These are phyloP conservation scores for Penicillium oxalicum DNA, from an alignment of 2,329 filamentous ascomycete species.

Conservation along the genomic window DNA sequence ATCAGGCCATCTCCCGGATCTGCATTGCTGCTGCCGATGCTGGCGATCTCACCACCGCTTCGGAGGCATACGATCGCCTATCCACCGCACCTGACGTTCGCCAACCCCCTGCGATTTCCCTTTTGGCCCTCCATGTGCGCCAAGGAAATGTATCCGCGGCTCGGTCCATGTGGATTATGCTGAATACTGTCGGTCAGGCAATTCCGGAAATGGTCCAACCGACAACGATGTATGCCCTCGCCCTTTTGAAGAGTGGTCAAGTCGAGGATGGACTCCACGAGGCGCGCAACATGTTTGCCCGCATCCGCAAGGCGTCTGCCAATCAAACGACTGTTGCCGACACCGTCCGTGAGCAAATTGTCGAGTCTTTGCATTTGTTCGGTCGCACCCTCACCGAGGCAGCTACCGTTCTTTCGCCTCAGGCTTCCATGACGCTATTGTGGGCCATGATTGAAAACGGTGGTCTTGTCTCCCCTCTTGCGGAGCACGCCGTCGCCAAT, in stretches of 20 bases:
- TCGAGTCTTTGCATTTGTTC: constrained; percentile 73
- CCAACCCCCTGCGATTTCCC: constrained; percentile 62
- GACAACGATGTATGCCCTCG: constrained; percentile 82
- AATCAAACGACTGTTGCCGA: constrained; percentile 44
- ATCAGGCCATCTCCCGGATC: constrained; percentile 64
- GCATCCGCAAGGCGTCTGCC: constrained; percentile 61
- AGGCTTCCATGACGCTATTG: constrained; percentile 54
- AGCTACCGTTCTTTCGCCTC: constrained; percentile 47
- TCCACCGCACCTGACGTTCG: constrained; percentile 47
- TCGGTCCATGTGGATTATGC: constrained; percentile 70
- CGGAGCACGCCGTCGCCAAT: constrained; percentile 55
- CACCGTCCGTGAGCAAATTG: constrained; percentile 70
- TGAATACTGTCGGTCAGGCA: constrained; percentile 55
- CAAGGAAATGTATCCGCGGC: constrained; percentile 72
- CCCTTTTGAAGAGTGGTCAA: constrained; percentile 78
- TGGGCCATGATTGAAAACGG: constrained; percentile 63
- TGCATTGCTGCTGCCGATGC: constrained; percentile 74
- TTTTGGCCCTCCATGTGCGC: constrained; percentile 81
- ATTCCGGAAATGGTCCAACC: constrained; percentile 71
- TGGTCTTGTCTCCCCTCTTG: constrained; percentile 54
- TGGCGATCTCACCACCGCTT: constrained; percentile 63
- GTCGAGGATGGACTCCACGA: constrained; percentile 74
- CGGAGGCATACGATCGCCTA: constrained; percentile 59
- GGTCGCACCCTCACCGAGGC: constrained; percentile 52
- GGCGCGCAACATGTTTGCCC: constrained; percentile 78